Percentiles rank a stretch among this genome's conserved stretches.
Conservation (phyloP, 2,329 filamentous ascomycete species). For the Hypoxylon rubiginosum region DNA sequence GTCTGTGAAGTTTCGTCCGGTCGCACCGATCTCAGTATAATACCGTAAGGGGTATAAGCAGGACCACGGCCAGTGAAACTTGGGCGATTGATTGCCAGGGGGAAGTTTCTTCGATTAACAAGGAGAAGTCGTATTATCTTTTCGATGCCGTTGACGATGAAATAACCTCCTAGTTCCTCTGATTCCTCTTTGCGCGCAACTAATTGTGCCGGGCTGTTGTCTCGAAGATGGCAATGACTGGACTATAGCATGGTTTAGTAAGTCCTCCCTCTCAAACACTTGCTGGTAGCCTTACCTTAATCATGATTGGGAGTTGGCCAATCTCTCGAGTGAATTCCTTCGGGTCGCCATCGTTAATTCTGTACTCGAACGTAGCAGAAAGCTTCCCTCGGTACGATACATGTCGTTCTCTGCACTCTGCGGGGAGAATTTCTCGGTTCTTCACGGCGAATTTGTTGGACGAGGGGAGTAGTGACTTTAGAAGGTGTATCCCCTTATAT, state of each 20-base stretch:
- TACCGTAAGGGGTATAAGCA: constrained; percentile 89
- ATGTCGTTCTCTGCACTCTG: constrained; percentile 95
- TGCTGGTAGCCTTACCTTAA: constrained; percentile 73
- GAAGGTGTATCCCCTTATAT: constrained; percentile 84
- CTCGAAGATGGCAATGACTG: constrained; percentile 90
- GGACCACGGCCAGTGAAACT: constrained; percentile 91
- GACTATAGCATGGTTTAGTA: constrained; percentile 66
- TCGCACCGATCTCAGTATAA: constrained; percentile 90
- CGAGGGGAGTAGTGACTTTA: constrained; percentile 83
- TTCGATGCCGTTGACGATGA: constrained; percentile 97
- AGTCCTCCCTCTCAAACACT: constrained; percentile 6
- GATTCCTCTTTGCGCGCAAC: constrained; percentile 93
- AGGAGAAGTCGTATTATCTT: constrained; percentile 95
- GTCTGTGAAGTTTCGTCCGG: constrained; percentile 99
- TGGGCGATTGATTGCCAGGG: constrained; percentile 91
- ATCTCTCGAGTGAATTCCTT: constrained; percentile 86
- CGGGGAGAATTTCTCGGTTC: constrained; percentile 87
- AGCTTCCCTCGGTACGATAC: constrained; percentile 90
- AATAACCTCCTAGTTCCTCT: constrained; percentile 96
- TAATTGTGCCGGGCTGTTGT: constrained; percentile 83
- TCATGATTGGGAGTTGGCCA: constrained; percentile 92
- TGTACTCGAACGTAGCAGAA: constrained; percentile 84
- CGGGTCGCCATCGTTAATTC: constrained; percentile 87
- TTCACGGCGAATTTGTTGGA: constrained; percentile 84
- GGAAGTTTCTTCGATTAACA: constrained; percentile 91